These are phyloP conservation scores for Dinochytrium kinnereticum DNA, from an alignment of 371 early-diverging fungal species.

Conservation along the genomic window DNA sequence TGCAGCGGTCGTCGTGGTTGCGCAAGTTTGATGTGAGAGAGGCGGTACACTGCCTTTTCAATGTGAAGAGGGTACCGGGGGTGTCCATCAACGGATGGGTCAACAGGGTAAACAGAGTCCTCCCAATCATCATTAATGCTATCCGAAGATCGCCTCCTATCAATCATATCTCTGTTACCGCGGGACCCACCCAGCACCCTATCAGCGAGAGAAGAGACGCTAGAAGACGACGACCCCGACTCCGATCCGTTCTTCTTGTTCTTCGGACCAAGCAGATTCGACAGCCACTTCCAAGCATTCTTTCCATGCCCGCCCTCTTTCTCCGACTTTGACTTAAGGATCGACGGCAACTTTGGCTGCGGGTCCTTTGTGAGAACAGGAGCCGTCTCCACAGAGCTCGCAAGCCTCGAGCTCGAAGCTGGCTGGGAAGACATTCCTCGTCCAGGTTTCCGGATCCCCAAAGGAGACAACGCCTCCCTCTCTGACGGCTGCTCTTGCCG, in stretches of 20 bases:
- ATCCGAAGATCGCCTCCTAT: constrained; percentile 8
- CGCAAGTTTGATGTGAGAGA: constrained; percentile 90
- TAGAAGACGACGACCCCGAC: constrained; percentile 4
- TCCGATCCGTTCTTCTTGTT: background rate
- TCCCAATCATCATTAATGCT: constrained; percentile 5
- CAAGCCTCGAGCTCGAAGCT: background rate
- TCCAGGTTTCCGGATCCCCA: background rate
- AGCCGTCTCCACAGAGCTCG: background rate
- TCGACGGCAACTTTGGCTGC: background rate
- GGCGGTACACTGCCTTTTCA: constrained; percentile 53
- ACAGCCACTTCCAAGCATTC: constrained; percentile 12
- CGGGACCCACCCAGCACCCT: constrained; percentile 2
- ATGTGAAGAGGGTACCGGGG: constrained; percentile 34
- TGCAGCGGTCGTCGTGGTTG: constrained; percentile 85
- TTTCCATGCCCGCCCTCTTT: constrained; percentile 6
- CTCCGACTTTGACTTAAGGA: background rate
- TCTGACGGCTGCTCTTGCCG: background rate
- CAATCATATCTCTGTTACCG: background rate
- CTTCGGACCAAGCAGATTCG: constrained; percentile 1
- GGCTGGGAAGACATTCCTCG: background rate
- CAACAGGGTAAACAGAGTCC: background rate
- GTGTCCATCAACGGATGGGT: constrained; percentile 17
- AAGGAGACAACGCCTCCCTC: background rate
- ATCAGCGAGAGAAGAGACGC: too few species aligned
- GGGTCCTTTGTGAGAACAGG: constrained; percentile 5